phyloP scores from a whole-genome alignment of 2,329 filamentous ascomycete genomes.

The Cryphonectria naterciae region DNA sequence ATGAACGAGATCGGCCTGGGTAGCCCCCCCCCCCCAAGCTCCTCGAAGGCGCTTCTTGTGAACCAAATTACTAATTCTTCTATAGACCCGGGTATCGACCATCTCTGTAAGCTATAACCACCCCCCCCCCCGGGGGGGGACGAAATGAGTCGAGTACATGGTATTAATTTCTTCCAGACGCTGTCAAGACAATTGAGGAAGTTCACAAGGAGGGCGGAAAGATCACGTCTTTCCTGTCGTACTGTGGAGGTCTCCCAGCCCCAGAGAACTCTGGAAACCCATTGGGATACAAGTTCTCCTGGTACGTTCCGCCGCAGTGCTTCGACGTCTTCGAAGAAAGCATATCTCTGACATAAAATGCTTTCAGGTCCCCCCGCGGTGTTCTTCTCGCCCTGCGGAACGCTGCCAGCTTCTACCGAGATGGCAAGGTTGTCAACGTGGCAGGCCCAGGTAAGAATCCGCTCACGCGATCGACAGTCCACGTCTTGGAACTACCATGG shows the following conservation, averaged over 20 bases:
- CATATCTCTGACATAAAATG: not conserved
- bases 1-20: slow-evolving; percentile 92
- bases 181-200: slow-evolving; percentile 83
- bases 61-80: not conserved
- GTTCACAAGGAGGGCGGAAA: slow-evolving; percentile 89
- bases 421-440: slow-evolving; percentile 74
- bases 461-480: not conserved
- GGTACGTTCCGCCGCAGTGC: slow-evolving; percentile 34
- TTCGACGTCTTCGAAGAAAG: too few species aligned
- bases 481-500: not conserved
- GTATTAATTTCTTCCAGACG: slow-evolving; percentile 47
- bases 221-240: slow-evolving; percentile 79
- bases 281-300: slow-evolving; percentile 86
- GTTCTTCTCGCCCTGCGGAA: slow-evolving; percentile 88
- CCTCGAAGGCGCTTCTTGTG: not conserved
- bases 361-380: slow-evolving; percentile 66
- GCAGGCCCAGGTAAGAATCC: slow-evolving; percentile 41
- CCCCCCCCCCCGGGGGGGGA: too few species aligned
- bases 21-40: slow-evolving; percentile 54
- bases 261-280: slow-evolving; percentile 83
- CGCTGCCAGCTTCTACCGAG: slow-evolving; percentile 79
- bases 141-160: not conserved
- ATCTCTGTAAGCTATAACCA: slow-evolving; percentile 50
- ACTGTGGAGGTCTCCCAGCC: slow-evolving; percentile 79
- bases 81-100: slow-evolving; percentile 70